Conservation (phyloP, 176 grass and related monocot species). For the Echinochloa phyllopogon region DNA sequence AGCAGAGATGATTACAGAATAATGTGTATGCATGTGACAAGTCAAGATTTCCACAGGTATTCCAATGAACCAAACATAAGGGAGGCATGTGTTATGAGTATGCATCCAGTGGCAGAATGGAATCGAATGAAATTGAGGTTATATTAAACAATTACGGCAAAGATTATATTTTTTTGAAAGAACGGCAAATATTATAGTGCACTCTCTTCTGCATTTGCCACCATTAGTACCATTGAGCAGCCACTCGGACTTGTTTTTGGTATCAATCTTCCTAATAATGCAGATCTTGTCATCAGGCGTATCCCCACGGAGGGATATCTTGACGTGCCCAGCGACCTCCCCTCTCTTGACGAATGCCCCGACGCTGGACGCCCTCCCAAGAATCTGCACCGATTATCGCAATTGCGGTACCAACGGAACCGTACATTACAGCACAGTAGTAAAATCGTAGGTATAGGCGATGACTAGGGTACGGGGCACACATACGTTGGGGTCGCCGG, state of each 20-base stretch:
- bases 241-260: slow-evolving; percentile 89
- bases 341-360: slow-evolving; percentile 86
- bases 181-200: background rate
- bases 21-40: background rate
- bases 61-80: background rate
- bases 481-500: slow-evolving; percentile 64
- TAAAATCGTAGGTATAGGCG: background rate
- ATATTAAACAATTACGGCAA: background rate
- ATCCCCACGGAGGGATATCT: slow-evolving; percentile 75
- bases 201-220: background rate
- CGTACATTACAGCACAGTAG: background rate
- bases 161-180: too few species aligned
- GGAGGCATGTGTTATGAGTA: background rate
- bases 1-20: background rate
- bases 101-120: background rate
- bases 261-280: slow-evolving; percentile 86
- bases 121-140: background rate
- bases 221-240: slow-evolving; percentile 63
- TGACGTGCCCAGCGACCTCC: slow-evolving; percentile 76
- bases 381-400: slow-evolving; percentile 52
- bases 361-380: slow-evolving; percentile 82
- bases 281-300: slow-evolving; percentile 50
- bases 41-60: background rate
- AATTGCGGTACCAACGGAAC: background rate
- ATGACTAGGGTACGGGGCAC: background rate